Evolutionary conservation across 192 early-diverging fungal genomes (phyloP), one percentile per base, ranked within the genome.

Genomic region (Backusella westeae): DNA sequence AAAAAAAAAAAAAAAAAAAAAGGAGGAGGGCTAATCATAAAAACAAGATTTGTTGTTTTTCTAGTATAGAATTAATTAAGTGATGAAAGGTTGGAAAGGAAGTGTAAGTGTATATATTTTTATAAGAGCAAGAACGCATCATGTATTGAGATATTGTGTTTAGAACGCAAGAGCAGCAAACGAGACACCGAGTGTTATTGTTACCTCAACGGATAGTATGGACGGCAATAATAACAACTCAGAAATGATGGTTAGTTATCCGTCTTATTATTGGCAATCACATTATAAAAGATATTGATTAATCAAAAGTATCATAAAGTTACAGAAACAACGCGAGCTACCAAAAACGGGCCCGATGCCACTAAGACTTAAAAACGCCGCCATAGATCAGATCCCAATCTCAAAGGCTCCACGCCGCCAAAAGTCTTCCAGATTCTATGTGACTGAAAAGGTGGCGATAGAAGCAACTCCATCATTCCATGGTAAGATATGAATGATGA

Each of bases 371-470:
- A 89, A 88, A 72, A 85, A 84, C 32, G 81, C 88, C 5, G 84
- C 88, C 12, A 90, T 89, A 73, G 89, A 96, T 80, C 85, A 90
- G 17, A 93, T 93, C 67, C 91, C 91, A 38, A 87, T 91, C 76
- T 90, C 89, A 82, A 95, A 94, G 86, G 85, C 90, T 14, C 94
- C 94, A 21, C 83, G 91, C 41, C 88, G 94, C 23, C 95, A 96
- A 77, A 85, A 91, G 73, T 95, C 94, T 2, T 96, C 94, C 32
- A 85, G 95, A 59, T 96, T 96, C 75, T 92, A 96, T 81, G 91
- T 94, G 6, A 91, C 91, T 10, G 94, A 94, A 79, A 88, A 89
- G 29, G 91, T 95, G 19, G 88, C 93, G 70, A 79, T 96, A 70
- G 95, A 96, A 69, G 90, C 89, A 73, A 84, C 94, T n/a, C 85